Evolutionary conservation across 2,329 filamentous ascomycete genomes (phyloP).

Genomic region (Curvularia verruculosa): DNA sequence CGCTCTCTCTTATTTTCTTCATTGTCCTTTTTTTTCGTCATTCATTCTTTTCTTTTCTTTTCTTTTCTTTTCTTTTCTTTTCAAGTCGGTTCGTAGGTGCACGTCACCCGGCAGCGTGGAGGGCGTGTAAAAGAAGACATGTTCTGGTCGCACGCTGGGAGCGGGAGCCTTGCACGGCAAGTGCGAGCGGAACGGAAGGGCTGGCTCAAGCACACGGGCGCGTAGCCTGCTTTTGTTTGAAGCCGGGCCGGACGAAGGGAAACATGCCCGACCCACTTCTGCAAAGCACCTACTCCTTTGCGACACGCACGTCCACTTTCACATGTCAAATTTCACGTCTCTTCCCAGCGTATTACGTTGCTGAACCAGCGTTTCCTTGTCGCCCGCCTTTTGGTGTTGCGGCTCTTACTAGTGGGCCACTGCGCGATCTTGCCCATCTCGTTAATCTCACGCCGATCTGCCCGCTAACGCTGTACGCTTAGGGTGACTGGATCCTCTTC

Average conservation of each 20-base stretch:
- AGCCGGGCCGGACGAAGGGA: slow-evolving; percentile 50
- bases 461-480: slow-evolving; percentile 43
- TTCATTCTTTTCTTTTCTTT: slow-evolving; percentile 4
- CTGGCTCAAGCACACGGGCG: slow-evolving; percentile 32
- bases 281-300: slow-evolving; percentile 39
- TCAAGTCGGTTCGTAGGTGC: slow-evolving; percentile 5
- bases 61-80: slow-evolving; percentile 1
- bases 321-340: slow-evolving; percentile 38
- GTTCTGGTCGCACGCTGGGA: slow-evolving; percentile 13
- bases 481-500: slow-evolving; percentile 99
- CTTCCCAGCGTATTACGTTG: slow-evolving; percentile 21
- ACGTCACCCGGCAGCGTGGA: slow-evolving; percentile 6
- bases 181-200: slow-evolving; percentile 19
- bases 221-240: slow-evolving; percentile 44
- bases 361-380: slow-evolving; percentile 22
- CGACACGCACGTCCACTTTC: slow-evolving; percentile 42
- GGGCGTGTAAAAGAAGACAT: slow-evolving; percentile 18
- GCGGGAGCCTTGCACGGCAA: slow-evolving; percentile 18
- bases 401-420: slow-evolving; percentile 38
- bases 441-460: slow-evolving; percentile 37
- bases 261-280: slow-evolving; percentile 46
- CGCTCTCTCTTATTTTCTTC: background rate
- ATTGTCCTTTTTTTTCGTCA: background rate
- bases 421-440: slow-evolving; percentile 27
- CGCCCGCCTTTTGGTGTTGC: slow-evolving; percentile 40